phyloP scores from a whole-genome alignment of 2,329 filamentous ascomycete species.

The Clonostachys rhizophaga region DNA sequence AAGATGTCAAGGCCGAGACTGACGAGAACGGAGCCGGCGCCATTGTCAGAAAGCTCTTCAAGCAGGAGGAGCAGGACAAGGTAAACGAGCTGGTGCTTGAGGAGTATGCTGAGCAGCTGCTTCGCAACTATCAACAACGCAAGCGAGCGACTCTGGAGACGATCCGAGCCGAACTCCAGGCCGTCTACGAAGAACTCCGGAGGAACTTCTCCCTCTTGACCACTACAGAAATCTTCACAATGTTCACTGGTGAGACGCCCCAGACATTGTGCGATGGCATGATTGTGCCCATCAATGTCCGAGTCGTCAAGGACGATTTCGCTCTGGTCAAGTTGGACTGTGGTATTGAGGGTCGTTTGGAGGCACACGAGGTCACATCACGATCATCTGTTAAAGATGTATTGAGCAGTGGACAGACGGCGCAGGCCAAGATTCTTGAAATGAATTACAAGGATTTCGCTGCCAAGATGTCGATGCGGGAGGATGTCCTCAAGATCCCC shows the following conservation, averaged over 20 bases:
- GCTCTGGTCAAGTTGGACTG: slow-evolving; percentile 92
- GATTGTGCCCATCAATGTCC: slow-evolving; percentile 86
- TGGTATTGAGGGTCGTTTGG: slow-evolving; percentile 85
- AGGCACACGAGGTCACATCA: slow-evolving; percentile 76
- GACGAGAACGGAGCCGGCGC: slow-evolving; percentile 87
- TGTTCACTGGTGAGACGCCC: slow-evolving; percentile 90
- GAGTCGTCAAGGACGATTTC: slow-evolving; percentile 86
- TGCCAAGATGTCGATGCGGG: slow-evolving; percentile 78
- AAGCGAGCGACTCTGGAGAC: slow-evolving; percentile 96
- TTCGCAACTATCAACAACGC: slow-evolving; percentile 86
- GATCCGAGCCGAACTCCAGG: slow-evolving; percentile 87
- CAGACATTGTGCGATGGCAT: slow-evolving; percentile 83
- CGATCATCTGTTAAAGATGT: slow-evolving; percentile 67
- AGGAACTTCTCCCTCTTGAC: slow-evolving; percentile 69
- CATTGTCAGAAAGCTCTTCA: slow-evolving; percentile 91
- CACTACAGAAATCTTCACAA: slow-evolving; percentile 84
- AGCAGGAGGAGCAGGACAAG: slow-evolving; percentile 87
- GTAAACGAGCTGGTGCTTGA: slow-evolving; percentile 95
- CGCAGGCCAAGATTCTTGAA: slow-evolving; percentile 82
- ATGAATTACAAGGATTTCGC: slow-evolving; percentile 83
- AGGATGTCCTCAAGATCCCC: slow-evolving; percentile 72
- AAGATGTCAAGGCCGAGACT: slow-evolving; percentile 92
- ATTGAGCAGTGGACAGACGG: slow-evolving; percentile 75
- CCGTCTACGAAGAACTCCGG: slow-evolving; percentile 90
- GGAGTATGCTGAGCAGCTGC: slow-evolving; percentile 93